Evolutionary conservation across 2,329 filamentous ascomycete species (phyloP).

Genomic region (Trichoderma pleuroti): DNA sequence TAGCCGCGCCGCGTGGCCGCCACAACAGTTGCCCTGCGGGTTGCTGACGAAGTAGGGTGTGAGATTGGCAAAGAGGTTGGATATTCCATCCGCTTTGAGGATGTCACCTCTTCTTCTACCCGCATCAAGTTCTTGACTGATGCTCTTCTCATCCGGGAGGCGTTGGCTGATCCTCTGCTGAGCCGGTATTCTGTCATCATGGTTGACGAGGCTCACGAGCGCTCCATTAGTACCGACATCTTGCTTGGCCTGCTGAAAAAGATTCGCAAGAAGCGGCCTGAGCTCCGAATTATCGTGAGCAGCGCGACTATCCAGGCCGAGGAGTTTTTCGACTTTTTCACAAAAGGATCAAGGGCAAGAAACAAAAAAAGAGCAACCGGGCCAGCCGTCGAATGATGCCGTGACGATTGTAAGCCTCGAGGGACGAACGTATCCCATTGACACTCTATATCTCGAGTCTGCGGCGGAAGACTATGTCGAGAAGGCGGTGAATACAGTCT

Average conservation of each 20-base stretch:
- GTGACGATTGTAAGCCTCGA: constrained; percentile 73
- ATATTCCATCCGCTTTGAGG: constrained; percentile 90
- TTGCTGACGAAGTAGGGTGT: constrained; percentile 85
- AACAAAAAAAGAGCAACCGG: constrained; percentile 24
- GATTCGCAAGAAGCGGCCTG: constrained; percentile 72
- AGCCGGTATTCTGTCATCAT: constrained; percentile 94
- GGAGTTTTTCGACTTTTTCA: constrained; percentile 78
- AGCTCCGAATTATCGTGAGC: constrained; percentile 84
- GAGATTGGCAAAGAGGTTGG: constrained; percentile 87
- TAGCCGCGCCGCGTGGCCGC: constrained; percentile 87
- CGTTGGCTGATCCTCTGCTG: constrained; percentile 84
- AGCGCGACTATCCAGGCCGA: constrained; percentile 92
- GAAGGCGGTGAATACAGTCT: constrained; percentile 73
- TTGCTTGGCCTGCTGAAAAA: constrained; percentile 89
- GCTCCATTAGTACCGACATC: constrained; percentile 88
- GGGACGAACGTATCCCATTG: constrained; percentile 84
- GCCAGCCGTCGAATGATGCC: constrained; percentile 30
- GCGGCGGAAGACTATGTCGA: constrained; percentile 86
- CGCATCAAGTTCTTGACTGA: constrained; percentile 95
- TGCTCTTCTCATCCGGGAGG: constrained; percentile 85
- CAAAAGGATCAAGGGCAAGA: constrained; percentile 36
- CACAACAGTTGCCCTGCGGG: constrained; percentile 81
- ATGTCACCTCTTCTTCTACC: constrained; percentile 80
- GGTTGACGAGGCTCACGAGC: constrained; percentile 95
- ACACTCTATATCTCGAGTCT: constrained; percentile 73